Conservation (phyloP, 331 rosid species). For the Quercus lobata region DNA sequence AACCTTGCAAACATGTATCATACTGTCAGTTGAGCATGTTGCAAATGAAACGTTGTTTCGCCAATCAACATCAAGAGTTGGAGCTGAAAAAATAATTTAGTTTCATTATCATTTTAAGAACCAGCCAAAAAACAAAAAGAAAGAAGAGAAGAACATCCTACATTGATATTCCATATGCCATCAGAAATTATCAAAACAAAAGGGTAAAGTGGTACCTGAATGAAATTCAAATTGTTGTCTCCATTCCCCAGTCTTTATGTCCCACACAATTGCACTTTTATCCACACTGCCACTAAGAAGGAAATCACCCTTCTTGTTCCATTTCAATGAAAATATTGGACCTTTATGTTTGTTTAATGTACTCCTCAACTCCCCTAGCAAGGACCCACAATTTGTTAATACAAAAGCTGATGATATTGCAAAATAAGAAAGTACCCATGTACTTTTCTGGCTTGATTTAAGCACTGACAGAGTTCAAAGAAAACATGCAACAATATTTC, state of each 20-base stretch:
- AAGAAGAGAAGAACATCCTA: not conserved
- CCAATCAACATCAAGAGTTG: constrained; percentile 92
- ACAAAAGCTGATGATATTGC: not conserved
- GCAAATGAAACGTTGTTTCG: constrained; percentile 75
- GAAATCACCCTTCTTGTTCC: constrained; percentile 97
- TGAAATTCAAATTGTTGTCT: constrained; percentile 95
- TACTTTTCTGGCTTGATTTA: not conserved
- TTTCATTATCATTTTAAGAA: constrained; percentile 6
- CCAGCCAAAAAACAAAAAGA: not conserved
- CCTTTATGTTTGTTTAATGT: constrained; percentile 89
- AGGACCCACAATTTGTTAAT: not conserved
- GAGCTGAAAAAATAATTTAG: constrained; percentile 40
- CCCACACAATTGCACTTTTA: constrained; percentile 98
- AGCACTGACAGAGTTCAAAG: not conserved
- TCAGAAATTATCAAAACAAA: not conserved
- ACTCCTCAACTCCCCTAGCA: constrained; percentile 40
- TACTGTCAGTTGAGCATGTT: constrained; percentile 73
- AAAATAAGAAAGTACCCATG: not conserved
- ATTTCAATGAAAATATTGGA: constrained; percentile 93
- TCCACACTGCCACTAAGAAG: constrained; percentile 99
- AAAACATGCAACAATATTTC: not conserved
- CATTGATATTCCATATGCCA: not conserved
- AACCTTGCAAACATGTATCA: constrained; percentile 79
- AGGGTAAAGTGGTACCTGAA: constrained; percentile 26
- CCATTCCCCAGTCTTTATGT: constrained; percentile 81